Conservation (phyloP, 2,329 filamentous ascomycete genomes). For the Dendryphion nanum region DNA sequence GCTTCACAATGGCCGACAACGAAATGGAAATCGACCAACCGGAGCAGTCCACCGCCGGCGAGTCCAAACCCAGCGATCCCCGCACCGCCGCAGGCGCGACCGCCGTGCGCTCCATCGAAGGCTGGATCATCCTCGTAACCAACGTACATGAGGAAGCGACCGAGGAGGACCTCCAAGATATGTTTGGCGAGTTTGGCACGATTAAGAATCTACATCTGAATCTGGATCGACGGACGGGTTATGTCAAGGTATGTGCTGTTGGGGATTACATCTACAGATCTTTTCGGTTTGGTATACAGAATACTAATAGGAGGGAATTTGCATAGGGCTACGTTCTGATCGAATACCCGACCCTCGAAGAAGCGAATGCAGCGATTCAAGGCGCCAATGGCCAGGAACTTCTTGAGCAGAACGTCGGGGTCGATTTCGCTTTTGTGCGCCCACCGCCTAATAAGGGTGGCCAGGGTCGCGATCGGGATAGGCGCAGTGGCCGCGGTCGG, state of each 20-base stretch:
- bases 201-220: constrained; percentile 87
- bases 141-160: constrained; percentile 87
- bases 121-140: constrained; percentile 84
- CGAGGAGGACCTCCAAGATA: constrained; percentile 78
- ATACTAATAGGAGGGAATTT: constrained; percentile 6
- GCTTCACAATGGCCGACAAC: constrained; percentile 44
- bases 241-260: constrained; percentile 77
- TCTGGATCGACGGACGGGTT: constrained; percentile 76
- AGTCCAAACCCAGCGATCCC: constrained; percentile 62
- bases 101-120: constrained; percentile 82
- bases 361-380: constrained; percentile 79
- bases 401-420: constrained; percentile 75
- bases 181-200: constrained; percentile 80
- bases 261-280: too few species aligned
- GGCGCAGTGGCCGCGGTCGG: constrained; percentile 2
- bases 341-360: constrained; percentile 75
- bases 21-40: constrained; percentile 47
- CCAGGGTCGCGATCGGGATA: constrained; percentile 2
- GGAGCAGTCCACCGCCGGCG: constrained; percentile 39
- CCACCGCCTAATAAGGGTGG: constrained; percentile 59
- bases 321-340: constrained; percentile 77
- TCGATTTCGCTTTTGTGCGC: constrained; percentile 83
- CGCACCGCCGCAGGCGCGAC: constrained; percentile 72
- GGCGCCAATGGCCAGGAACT: constrained; percentile 75
- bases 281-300: neutral